These are phyloP conservation scores for Teunomyces kruisii DNA, from an alignment of 805 yeast genomes.

Conservation along the genomic window DNA sequence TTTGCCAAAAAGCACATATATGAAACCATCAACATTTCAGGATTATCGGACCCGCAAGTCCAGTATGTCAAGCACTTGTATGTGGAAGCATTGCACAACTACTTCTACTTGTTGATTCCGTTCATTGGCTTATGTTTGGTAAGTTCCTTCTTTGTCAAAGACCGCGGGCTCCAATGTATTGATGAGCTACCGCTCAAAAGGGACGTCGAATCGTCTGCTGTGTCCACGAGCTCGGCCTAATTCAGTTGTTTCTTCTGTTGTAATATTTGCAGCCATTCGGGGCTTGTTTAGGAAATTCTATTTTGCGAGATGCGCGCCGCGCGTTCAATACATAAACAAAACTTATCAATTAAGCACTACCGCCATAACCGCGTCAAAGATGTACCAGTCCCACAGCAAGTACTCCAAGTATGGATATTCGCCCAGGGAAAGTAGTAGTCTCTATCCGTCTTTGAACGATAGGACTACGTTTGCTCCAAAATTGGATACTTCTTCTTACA, in stretches of 20 bases:
- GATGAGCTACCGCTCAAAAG: conserved; percentile 23
- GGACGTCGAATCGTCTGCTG: conserved; percentile 10
- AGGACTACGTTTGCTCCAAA: neutral
- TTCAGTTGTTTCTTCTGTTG: neutral
- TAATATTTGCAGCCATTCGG: conserved; percentile 1
- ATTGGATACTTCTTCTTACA: neutral
- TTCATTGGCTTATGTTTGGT: conserved; percentile 21
- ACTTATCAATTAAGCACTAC: neutral
- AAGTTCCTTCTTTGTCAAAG: conserved; percentile 31
- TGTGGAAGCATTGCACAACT: conserved; percentile 19
- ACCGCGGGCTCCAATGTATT: conserved; percentile 37
- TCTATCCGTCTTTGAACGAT: neutral
- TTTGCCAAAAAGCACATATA: conserved; percentile 22
- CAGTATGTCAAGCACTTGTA: conserved; percentile 16
- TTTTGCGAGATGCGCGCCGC: neutral
- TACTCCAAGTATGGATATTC: neutral
- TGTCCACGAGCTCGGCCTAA: neutral
- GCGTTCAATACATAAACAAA: neutral
- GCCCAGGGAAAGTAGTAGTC: neutral
- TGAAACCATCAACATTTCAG: conserved; percentile 22
- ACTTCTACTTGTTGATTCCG: conserved; percentile 22
- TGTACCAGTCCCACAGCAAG: neutral
- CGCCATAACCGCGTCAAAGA: neutral
- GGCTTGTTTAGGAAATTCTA: neutral
- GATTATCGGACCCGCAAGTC: conserved; percentile 19